Conservation (phyloP, 192 early-diverging fungal species). For the Coemansia umbellata region DNA sequence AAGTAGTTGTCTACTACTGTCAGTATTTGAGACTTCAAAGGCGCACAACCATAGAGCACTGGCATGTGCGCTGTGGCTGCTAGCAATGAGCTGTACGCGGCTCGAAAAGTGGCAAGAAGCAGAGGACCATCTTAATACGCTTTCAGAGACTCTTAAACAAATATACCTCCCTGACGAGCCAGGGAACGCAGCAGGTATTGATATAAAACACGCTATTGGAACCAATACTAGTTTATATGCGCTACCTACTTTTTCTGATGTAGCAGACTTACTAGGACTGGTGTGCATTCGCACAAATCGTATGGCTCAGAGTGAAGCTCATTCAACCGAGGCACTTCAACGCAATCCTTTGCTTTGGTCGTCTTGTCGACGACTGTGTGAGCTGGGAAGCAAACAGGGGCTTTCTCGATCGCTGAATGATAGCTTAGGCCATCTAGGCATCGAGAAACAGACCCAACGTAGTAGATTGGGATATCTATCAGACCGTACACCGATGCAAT, state of each 20-base stretch:
- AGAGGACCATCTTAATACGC: constrained; percentile 35
- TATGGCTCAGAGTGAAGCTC: constrained; percentile 25
- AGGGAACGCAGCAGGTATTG: constrained; percentile 6
- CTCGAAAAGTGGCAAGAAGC: constrained; percentile 52
- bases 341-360: constrained; percentile 49
- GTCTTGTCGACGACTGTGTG: constrained; percentile 42
- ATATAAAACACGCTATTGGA: constrained; percentile 5
- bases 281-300: constrained; percentile 46
- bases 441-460: neutral
- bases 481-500: constrained; percentile 6
- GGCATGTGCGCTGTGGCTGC: constrained; percentile 43
- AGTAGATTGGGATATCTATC: neutral
- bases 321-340: constrained; percentile 32
- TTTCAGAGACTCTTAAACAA: constrained; percentile 8
- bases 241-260: constrained; percentile 28
- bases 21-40: constrained; percentile 6
- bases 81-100: constrained; percentile 41
- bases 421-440: neutral
- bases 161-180: constrained; percentile 26
- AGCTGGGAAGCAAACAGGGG: constrained; percentile 19
- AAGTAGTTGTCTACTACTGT: neutral
- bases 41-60: constrained; percentile 30
- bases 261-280: constrained; percentile 39
- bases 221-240: constrained; percentile 9
- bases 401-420: constrained; percentile 5